Evolutionary conservation across 148 eudicot species (phyloP), one percentile per base, ranked within the genome.

Genomic region (Rhododendron mucronatum): DNA sequence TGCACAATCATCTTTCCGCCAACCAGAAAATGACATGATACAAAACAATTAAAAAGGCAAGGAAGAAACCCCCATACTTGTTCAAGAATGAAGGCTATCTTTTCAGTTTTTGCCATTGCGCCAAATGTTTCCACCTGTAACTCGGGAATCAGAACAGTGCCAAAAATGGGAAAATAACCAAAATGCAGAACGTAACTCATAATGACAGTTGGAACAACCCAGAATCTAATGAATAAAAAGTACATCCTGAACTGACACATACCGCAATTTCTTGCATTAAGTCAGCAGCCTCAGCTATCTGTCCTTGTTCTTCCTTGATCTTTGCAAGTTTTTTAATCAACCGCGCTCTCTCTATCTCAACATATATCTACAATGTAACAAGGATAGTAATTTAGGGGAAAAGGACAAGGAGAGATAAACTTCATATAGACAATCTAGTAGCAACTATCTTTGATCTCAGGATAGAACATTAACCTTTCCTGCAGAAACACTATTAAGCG

Each of bases 251-350:
- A 67, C 53, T 75, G 14, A 82, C 78, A 93, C 98, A 88, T 65
- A 96, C 99, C 85, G 98, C 99, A 87, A 96, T 89, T 91, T 97
- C 99, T 90, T 97, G 99, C 98, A 97, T 97, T 89, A 97, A 88
- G 85, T 97, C 98, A 59, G 99, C 99, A 88, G 99, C 99, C 90
- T 96, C 99, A 83, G 94, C 97, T 67, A 96, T 91, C 55, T 79
- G 95, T 69, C 98, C 98, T 80, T 95, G 97, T 84, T 89, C 97
- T 92, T 96, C 99, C 90, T 94, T 95, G 84, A 96, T 92, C 91
- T 94, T 95, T 81, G 99, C 98, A 86, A 96, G 98, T 78, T 71
- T 94, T 91, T 91, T 96, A 79, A 94, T 90, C 89, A 96, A 88
- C 8, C 97, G 90, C 53, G 98, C 98, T 86, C 99, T 90, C 91